phyloP scores from a whole-genome alignment of 2,329 filamentous ascomycete species.

The Colletotrichum tropicale region DNA sequence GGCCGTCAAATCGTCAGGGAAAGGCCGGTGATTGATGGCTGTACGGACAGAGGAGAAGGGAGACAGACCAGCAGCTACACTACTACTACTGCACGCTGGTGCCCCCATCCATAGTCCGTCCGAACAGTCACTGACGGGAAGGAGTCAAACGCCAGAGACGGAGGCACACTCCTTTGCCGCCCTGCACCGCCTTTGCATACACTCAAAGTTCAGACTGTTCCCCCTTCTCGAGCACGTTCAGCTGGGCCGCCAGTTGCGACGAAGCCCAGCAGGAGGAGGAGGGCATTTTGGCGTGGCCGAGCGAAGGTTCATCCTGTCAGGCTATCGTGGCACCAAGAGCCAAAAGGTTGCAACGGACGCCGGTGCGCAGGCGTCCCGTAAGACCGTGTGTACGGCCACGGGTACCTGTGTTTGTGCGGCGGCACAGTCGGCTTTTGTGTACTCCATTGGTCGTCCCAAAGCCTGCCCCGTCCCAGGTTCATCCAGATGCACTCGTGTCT shows the following conservation, averaged over 20 bases:
- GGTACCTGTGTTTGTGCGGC: conserved; percentile 1
- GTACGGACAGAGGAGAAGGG: not conserved
- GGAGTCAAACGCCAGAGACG: not conserved
- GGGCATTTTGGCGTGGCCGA: not conserved
- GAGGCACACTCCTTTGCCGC: not conserved
- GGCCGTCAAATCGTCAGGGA: not conserved
- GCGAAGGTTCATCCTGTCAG: conserved; percentile 17
- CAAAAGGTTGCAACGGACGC: conserved; percentile 3
- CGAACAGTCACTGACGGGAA: conserved; percentile 10
- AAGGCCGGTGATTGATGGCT: not conserved
- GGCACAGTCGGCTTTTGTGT: not conserved
- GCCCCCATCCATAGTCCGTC: not conserved
- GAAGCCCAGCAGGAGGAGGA: not conserved
- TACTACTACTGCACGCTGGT: not conserved
- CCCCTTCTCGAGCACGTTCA: not conserved
- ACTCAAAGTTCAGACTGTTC: not conserved
- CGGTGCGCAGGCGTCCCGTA: conserved; percentile 4
- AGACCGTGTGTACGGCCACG: not conserved
- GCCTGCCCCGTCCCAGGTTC: not conserved
- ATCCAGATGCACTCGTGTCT: not conserved
- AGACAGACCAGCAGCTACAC: not conserved
- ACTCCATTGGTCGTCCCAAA: not conserved
- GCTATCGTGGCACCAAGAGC: not conserved
- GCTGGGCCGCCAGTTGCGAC: not conserved
- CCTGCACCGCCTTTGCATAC: not conserved